phyloP scores from a whole-genome alignment of 768 basidiomycete genomes.

The Lactifluus piperatus region DNA sequence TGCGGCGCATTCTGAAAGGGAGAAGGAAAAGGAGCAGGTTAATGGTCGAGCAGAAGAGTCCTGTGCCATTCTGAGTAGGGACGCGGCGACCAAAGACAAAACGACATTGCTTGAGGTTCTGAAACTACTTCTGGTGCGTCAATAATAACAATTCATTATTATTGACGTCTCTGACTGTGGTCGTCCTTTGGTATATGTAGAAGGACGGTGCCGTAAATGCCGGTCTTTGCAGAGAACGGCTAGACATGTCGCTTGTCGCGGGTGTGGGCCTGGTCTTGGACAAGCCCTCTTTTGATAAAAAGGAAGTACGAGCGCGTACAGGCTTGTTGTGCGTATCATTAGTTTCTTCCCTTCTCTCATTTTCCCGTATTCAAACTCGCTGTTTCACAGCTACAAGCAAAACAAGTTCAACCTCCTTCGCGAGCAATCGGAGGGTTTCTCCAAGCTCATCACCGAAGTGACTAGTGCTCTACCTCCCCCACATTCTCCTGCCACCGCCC shows the following conservation, averaged over 20 bases:
- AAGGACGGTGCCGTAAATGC: conserved; percentile 47
- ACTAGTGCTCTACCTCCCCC: conserved; percentile 67
- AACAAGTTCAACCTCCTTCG: conserved; percentile 97
- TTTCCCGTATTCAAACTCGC: not conserved
- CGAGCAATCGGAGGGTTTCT: conserved; percentile 96
- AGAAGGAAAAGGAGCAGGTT: conserved; percentile 7
- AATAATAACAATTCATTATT: too few species aligned
- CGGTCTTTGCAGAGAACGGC: conserved; percentile 59
- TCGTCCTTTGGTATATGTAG: conserved; percentile 30
- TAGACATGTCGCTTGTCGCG: conserved; percentile 58
- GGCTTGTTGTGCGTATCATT: conserved; percentile 60
- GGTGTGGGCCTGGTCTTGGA: conserved; percentile 63
- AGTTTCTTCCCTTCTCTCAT: not conserved
- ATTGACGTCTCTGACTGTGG: not conserved
- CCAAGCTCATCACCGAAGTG: conserved; percentile 82
- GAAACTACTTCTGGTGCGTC: conserved; percentile 10
- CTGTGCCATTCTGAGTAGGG: conserved; percentile 33
- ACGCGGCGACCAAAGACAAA: conserved; percentile 55
- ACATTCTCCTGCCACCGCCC: conserved; percentile 59
- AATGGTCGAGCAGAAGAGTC: conserved; percentile 7
- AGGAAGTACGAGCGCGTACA: conserved; percentile 73
- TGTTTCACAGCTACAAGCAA: conserved; percentile 74
- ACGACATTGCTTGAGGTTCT: conserved; percentile 49
- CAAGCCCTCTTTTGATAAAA: conserved; percentile 58
- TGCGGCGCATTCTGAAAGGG: conserved; percentile 7